These are phyloP conservation scores for Phaseolus coccineus DNA, from an alignment of 331 rosid genomes.

Conservation along the genomic window DNA sequence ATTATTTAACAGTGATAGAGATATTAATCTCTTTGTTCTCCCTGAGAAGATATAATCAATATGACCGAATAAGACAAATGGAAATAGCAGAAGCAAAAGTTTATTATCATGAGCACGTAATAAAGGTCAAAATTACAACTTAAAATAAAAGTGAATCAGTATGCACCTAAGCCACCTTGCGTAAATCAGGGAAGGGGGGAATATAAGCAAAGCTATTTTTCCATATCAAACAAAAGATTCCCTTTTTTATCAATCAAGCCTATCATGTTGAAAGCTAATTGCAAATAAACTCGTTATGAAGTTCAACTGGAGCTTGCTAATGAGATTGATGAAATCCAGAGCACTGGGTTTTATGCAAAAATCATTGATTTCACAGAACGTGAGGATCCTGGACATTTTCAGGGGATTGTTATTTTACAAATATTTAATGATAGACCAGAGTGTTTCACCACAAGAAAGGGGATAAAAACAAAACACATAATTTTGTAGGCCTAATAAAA, in stretches of 20 bases:
- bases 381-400: conserved; percentile 3
- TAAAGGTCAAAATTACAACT: conserved; percentile 50
- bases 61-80: conserved; percentile 42
- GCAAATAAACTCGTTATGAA: conserved; percentile 26
- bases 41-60: conserved; percentile 42
- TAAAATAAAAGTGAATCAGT: conserved; percentile 22
- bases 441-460: conserved; percentile 18
- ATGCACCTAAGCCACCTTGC: conserved; percentile 35
- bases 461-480: background rate
- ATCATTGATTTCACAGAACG: background rate
- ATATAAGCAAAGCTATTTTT: conserved; percentile 32
- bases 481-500: conserved; percentile 9
- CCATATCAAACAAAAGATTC: conserved; percentile 37
- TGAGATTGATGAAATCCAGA: conserved; percentile 15
- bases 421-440: conserved; percentile 31
- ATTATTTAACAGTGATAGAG: conserved; percentile 31
- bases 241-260: conserved; percentile 31
- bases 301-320: conserved; percentile 5
- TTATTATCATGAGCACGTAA: conserved; percentile 37
- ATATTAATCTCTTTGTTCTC: conserved; percentile 35
- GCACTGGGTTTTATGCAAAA: conserved; percentile 1
- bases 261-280: conserved; percentile 14
- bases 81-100: conserved; percentile 46
- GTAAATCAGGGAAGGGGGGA: conserved; percentile 28
- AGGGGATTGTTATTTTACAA: conserved; percentile 15